Base-by-base conservation (phyloP, 257 asterid genomes). In the Eucommia ulmoides region DNA sequence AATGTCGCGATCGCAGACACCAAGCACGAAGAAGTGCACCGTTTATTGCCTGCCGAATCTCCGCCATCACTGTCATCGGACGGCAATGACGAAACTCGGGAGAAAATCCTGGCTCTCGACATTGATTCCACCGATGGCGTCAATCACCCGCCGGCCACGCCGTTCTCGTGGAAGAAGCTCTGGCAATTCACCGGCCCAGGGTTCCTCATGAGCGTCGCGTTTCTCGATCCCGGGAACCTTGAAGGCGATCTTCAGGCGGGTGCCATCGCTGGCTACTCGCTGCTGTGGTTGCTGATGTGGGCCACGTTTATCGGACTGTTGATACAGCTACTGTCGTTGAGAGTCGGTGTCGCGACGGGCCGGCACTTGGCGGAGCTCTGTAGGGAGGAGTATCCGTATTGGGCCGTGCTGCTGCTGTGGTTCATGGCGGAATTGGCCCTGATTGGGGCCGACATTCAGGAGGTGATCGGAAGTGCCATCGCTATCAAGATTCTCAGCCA, bases 241-340 rank as follows among this genome's bases (percentile, higher is more conserved):
- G 94, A 83, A 60, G 91, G 94, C 49, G 84, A 77, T 80, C 94
- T 83, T 55, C 94, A 83, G 73, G 52, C 94, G 1, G 94, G 94
- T 5, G 94, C 94, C 2, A 77, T 80, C 12, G 94, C 94, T 19
- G 94, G 94, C 0, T 80, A 83, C 60, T 77, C 92, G 1, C 59
- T 83, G 38, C 53, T 83, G 20, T 83, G 94, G 94, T 63, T 83
- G 59, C 82, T 83, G 0, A 25, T 83, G n/a, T 83, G 94, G 94
- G 94, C 94, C 59, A 83, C 94, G 10, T 81, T 67, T 33, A 80
- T 83, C 66, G 94, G 94, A 10, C 67, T 83, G 0, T 41, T 83
- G 65, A 71, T 83, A n/a, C 94, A 83, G 75, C 74, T 83, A 1
- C 67, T 83, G 0, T 60, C 94, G 35, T 91, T 85, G 24, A 65